Evolutionary conservation across 2,329 filamentous ascomycete genomes (phyloP).

Genomic region (Claviceps cyperi): DNA sequence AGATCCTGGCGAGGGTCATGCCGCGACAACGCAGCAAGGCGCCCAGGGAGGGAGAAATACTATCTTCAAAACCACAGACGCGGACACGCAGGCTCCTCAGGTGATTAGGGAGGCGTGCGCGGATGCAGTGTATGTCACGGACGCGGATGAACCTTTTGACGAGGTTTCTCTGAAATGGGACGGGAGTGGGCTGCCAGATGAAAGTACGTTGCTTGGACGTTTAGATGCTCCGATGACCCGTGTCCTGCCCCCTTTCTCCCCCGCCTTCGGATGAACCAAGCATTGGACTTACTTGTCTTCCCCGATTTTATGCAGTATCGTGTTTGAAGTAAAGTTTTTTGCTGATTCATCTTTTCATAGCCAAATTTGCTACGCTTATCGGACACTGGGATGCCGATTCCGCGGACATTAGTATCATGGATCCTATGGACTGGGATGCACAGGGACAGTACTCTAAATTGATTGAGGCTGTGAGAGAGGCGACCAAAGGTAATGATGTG

Average conservation of each 20-base stretch:
- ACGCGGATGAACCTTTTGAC: conserved; percentile 76
- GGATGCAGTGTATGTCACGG: conserved; percentile 57
- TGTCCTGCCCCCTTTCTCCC: neutral
- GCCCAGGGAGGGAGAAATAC: conserved; percentile 10
- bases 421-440: conserved; percentile 58
- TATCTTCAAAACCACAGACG: conserved; percentile 38
- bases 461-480: conserved; percentile 53
- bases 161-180: conserved; percentile 54
- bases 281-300: too few species aligned
- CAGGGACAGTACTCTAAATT: conserved; percentile 55
- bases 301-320: too few species aligned
- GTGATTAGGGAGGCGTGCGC: conserved; percentile 35
- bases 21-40: conserved; percentile 7
- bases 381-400: conserved; percentile 37
- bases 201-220: conserved; percentile 29
- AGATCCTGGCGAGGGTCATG: conserved; percentile 44
- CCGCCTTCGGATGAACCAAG: too few species aligned
- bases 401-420: conserved; percentile 49
- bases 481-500: conserved; percentile 49
- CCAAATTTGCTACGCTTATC: conserved; percentile 56
- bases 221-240: too few species aligned
- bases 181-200: conserved; percentile 40
- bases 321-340: neutral
- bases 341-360: conserved; percentile 24
- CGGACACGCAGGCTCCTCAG: conserved; percentile 44